A percentile compares a stretch with the other conserved stretches of the same genome.
phyloP scores from a whole-genome alignment of 2,329 filamentous ascomycete genomes.

The Fusarium sp. region DNA sequence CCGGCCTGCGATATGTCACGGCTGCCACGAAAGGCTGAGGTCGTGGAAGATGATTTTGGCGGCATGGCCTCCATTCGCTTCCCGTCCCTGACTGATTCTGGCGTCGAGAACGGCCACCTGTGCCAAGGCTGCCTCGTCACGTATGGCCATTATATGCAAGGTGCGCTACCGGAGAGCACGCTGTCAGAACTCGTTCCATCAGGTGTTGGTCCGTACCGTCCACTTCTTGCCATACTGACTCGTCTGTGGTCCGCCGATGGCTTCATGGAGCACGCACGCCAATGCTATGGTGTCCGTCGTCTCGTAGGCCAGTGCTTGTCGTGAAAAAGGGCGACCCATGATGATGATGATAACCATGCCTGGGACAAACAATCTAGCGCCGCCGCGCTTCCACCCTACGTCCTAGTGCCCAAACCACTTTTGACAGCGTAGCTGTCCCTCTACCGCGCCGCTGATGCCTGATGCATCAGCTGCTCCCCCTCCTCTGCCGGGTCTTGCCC shows the following conservation, averaged over 20 bases:
- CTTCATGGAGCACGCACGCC: slow-evolving; percentile 36
- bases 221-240: slow-evolving; percentile 32
- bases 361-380: not conserved
- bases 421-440: not conserved
- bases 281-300: slow-evolving; percentile 40
- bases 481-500: not conserved
- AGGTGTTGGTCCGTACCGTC: slow-evolving; percentile 34
- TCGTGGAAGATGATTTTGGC: slow-evolving; percentile 38
- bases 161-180: slow-evolving; percentile 24
- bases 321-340: not conserved
- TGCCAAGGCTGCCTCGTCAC: slow-evolving; percentile 42
- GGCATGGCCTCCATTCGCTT: slow-evolving; percentile 44
- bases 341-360: not conserved
- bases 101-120: slow-evolving; percentile 32
- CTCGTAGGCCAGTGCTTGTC: slow-evolving; percentile 21
- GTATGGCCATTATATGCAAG: slow-evolving; percentile 34
- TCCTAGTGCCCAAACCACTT: not conserved
- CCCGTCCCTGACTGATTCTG: slow-evolving; percentile 34
- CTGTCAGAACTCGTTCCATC: slow-evolving; percentile 31
- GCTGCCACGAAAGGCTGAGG: slow-evolving; percentile 25
- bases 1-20: slow-evolving; percentile 39
- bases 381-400: not conserved
- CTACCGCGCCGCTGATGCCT: not conserved
- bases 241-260: slow-evolving; percentile 34
- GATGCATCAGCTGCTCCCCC: not conserved